phyloP scores from a whole-genome alignment of 768 basidiomycete genomes.

The Cyathus striatus region DNA sequence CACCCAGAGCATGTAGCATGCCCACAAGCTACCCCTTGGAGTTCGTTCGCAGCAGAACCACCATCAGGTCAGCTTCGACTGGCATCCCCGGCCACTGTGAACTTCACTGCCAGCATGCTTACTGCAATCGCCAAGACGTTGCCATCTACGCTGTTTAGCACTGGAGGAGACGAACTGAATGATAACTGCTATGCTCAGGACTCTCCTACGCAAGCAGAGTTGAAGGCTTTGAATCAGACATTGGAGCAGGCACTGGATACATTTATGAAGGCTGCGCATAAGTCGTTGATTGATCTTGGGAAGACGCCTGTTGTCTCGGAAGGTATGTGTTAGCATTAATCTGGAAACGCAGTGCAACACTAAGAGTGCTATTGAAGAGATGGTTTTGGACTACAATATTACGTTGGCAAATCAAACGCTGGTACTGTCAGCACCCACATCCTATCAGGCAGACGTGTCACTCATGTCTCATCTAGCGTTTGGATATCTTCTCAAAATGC shows the following conservation, averaged over 20 bases:
- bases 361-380: conserved; percentile 42
- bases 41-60: conserved; percentile 63
- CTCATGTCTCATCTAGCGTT: background rate
- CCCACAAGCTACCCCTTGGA: conserved; percentile 52
- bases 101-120: conserved; percentile 58
- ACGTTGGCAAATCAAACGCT: conserved; percentile 41
- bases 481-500: background rate
- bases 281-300: conserved; percentile 40
- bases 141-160: conserved; percentile 58
- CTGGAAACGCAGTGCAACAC: conserved; percentile 10
- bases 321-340: conserved; percentile 27
- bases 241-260: conserved; percentile 56
- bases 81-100: conserved; percentile 48
- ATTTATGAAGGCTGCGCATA: conserved; percentile 58
- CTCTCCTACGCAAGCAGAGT: conserved; percentile 45
- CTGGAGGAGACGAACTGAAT: conserved; percentile 84
- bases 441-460: background rate
- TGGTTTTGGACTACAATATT: conserved; percentile 52
- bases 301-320: conserved; percentile 85
- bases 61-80: conserved; percentile 83
- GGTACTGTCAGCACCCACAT: conserved; percentile 40
- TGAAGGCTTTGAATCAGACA: conserved; percentile 43
- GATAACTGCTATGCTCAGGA: conserved; percentile 60
- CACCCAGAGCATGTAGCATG: conserved; percentile 80
- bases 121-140: conserved; percentile 44